Conservation (phyloP, 2,329 filamentous ascomycete species). For the Xylariaceae sp. region DNA sequence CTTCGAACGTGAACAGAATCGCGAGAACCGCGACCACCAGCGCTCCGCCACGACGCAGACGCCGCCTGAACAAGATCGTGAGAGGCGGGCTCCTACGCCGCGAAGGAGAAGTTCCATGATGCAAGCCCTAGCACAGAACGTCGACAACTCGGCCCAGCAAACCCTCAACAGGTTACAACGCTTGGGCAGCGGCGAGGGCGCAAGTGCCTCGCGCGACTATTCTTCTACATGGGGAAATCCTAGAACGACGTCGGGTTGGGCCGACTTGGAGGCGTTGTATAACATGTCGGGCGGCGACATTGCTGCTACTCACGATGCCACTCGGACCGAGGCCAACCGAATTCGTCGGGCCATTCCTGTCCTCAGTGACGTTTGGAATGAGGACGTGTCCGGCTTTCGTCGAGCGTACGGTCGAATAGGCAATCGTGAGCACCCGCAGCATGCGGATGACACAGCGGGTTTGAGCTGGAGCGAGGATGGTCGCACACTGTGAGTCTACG, state of each 20-base stretch:
- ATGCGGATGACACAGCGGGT: constrained; percentile 65
- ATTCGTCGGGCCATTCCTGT: constrained; percentile 40
- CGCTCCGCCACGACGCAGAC: constrained; percentile 35
- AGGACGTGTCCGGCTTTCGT: constrained; percentile 38
- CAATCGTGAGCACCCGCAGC: constrained; percentile 50
- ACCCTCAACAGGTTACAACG: constrained; percentile 32
- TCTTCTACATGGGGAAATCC: constrained; percentile 35
- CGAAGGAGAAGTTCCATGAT: constrained; percentile 42
- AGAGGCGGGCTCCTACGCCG: constrained; percentile 40
- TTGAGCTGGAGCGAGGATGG: constrained; percentile 69
- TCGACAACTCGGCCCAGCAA: constrained; percentile 33
- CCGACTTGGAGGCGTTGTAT: constrained; percentile 53
- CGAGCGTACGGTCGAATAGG: constrained; percentile 38
- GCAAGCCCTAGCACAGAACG: constrained; percentile 40
- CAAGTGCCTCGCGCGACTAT: constrained; percentile 34
- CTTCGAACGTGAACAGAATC: constrained; percentile 42
- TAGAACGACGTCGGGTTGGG: constrained; percentile 46
- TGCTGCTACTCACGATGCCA: constrained; percentile 35
- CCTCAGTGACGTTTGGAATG: constrained; percentile 43
- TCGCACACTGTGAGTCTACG: constrained; percentile 62
- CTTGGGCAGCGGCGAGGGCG: constrained; percentile 27
- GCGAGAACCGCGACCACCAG: constrained; percentile 38
- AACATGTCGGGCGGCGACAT: constrained; percentile 41
- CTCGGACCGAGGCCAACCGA: constrained; percentile 38
- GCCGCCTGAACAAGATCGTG: constrained; percentile 40